Conservation (phyloP, 257 asterid genomes). For the Solanum pinnatisectum region DNA sequence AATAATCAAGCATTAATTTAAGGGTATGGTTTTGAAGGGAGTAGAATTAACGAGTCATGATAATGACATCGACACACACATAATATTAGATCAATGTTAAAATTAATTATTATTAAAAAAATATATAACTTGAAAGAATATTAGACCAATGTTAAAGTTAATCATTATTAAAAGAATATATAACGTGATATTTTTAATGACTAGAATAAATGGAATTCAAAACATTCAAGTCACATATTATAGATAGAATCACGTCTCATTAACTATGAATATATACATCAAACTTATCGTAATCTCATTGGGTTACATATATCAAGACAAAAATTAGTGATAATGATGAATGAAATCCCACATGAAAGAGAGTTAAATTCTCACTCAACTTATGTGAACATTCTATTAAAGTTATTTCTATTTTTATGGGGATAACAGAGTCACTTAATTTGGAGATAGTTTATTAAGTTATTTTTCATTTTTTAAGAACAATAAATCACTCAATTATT, state of each 20-base stretch:
- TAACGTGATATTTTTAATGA: no score
- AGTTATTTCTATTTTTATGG: background rate
- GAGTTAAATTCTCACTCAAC: background rate
- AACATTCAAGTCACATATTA: background rate
- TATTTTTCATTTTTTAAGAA: no score
- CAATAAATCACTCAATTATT: background rate
- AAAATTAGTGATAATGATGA: background rate
- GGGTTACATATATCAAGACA: no score
- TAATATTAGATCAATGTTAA: background rate
- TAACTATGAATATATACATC: background rate
- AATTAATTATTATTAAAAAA: background rate
- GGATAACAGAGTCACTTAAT: no score
- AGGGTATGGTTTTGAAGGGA: background rate
- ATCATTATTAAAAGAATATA: background rate
- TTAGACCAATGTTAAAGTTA: background rate
- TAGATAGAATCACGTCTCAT: background rate
- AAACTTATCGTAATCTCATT: background rate
- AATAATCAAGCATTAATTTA: background rate
- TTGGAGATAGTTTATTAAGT: background rate
- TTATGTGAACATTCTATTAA: background rate
- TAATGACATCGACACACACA: background rate
- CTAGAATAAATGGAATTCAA: background rate
- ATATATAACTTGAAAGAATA: no score
- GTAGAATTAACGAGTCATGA: background rate
- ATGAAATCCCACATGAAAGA: background rate